Conservation (phyloP, 768 basidiomycete species). For the Termitomyces sp. region DNA sequence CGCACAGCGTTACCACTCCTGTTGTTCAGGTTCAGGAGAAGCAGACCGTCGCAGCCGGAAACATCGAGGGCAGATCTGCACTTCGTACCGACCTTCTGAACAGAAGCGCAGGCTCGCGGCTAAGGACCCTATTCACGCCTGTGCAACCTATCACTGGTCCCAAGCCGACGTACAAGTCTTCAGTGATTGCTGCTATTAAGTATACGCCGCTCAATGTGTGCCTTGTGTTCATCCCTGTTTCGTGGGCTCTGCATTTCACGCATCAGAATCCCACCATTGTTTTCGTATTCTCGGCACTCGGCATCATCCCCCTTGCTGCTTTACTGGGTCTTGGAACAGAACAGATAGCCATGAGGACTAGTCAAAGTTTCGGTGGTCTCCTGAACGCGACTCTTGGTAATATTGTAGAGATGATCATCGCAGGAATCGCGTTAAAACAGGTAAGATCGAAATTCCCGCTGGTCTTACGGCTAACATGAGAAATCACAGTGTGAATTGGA, state of each 20-base stretch:
- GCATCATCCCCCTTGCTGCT: background rate
- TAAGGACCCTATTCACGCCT: background rate
- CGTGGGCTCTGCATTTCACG: background rate
- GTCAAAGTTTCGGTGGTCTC: constrained; percentile 45
- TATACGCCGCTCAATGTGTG: background rate
- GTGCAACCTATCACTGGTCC: background rate
- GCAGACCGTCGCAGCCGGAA: background rate
- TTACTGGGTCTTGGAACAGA: constrained; percentile 41
- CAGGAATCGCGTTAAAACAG: constrained; percentile 33
- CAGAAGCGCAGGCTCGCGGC: background rate
- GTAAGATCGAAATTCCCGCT: background rate
- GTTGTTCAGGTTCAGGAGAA: background rate
- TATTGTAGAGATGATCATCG: constrained; percentile 47
- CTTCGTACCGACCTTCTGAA: background rate
- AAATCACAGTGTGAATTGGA: background rate
- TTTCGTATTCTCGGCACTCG: background rate
- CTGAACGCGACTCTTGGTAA: constrained; percentile 51
- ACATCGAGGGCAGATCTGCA: background rate
- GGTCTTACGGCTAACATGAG: background rate
- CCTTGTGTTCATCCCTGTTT: background rate
- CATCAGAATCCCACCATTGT: background rate
- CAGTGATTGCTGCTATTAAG: background rate
- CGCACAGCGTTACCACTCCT: background rate
- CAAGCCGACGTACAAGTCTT: background rate
- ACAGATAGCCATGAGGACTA: constrained; percentile 43